Base-by-base conservation (phyloP, 2,329 filamentous ascomycete genomes). In the Sporothrix globosa region DNA sequence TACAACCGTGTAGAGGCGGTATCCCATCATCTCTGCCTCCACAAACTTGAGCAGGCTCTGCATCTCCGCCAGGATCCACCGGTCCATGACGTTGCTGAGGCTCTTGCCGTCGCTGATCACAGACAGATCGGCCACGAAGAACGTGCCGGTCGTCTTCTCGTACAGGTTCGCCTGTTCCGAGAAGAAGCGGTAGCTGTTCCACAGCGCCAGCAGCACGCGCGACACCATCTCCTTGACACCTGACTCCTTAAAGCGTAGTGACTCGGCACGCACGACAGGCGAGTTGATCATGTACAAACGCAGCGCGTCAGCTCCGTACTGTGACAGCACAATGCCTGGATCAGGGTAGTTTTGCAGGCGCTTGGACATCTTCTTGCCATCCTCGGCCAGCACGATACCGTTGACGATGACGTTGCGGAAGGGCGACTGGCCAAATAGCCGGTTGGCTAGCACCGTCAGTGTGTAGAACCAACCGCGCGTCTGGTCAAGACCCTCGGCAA, bases 301-400 rank as follows among this genome's bases (percentile, higher is more conserved):
- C 66, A 98, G 87, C 41, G 95, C 93, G 81, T 98, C 95, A 1
- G 93, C 94, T 24, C 95, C 95, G 78, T 97, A 97, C 77, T 91
- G 91, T 71, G 91, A 83, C 86, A 97, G 96, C 74, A 98, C 88
- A 67, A 93, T 83, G 70, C 83, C 84, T 13, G 95, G 95, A 76
- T 97, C 93, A 0, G 95, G 95, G 80, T 97, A 98, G 81, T 98
- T 98, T 83, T 97, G 96, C 71, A 97, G 84, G 69, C 95, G 89
- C 82, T 98, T 98, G 7, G 93, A 97, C 95, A 98, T 98, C 85
- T 98, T 98, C 85, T 97, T 97, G 70, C 95, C 95, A 80, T 89
- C 85, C 72, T 82, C 82, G 3, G 81, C 79, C 46, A 89, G 81
- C 76, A 91, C 79, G 21, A 88, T 71, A 19, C 79, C 82, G 73